Percentiles rank a stretch among this genome's conserved stretches.
Evolutionary conservation across 2,329 filamentous ascomycete genomes (phyloP).

Genomic region (Diaporthe amygdali): DNA sequence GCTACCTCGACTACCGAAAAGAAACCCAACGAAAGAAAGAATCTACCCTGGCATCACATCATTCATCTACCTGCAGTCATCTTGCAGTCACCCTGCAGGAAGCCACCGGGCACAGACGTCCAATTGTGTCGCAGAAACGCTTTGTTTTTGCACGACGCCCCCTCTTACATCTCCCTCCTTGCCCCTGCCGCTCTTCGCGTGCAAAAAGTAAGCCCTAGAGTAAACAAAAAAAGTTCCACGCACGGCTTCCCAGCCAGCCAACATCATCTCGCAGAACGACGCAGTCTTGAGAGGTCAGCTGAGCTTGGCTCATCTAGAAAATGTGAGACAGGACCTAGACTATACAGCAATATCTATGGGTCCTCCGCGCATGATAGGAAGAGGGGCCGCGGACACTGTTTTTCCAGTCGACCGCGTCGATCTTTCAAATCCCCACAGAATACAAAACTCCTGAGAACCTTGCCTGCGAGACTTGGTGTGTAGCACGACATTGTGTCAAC

Average conservation of each 20-base stretch:
- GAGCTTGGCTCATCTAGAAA: not conserved
- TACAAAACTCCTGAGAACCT: no score
- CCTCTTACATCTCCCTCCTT: not conserved
- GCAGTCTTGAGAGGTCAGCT: constrained; percentile 16
- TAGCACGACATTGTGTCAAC: no score
- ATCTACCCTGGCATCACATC: not conserved
- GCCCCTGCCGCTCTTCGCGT: not conserved
- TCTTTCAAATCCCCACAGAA: no score
- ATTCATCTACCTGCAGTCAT: constrained; percentile 10
- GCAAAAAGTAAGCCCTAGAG: not conserved
- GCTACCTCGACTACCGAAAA: not conserved
- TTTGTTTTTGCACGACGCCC: constrained; percentile 10
- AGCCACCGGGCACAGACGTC: constrained; percentile 8
- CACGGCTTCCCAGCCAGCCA: no score
- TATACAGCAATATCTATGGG: not conserved
- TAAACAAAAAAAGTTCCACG: constrained; percentile 1
- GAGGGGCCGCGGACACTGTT: no score
- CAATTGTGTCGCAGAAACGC: constrained; percentile 1
- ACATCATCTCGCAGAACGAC: not conserved
- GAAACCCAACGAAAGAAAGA: not conserved
- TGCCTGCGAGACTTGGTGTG: no score
- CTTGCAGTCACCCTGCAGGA: constrained; percentile 11
- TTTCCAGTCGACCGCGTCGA: no score
- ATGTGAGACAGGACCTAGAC: not conserved
- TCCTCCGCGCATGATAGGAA: no score